Base-by-base conservation (phyloP, 75 land plant genomes). In the Isoetes taiwanensis region DNA sequence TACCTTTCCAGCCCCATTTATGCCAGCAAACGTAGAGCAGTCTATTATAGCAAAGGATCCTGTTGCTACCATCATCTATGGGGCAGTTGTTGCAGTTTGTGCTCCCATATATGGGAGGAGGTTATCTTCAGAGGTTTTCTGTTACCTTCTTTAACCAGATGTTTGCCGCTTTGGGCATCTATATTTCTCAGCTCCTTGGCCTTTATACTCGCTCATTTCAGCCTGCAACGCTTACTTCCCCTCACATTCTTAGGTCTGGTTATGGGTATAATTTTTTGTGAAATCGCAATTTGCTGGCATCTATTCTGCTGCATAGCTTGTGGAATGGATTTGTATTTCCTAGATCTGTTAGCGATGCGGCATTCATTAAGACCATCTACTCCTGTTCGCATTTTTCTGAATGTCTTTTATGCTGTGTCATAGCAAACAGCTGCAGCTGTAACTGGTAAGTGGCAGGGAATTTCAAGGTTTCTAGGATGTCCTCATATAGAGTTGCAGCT, bases 311-410 rank as follows among this genome's bases (percentile, higher is more conserved):
- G 73, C 97, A 91, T 66, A 86, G 97, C 73, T 70, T 91, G 56
- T 91, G 97, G 97, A 91, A 91, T 74, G 86, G 77, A 1, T 91
- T 87, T 81, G 97, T 87, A 0, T n/a, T 91, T 91, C 67, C 57
- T 91, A 50, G 95, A 81, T 68, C 66, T 91, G 21, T 78, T 87
- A n/a, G n/a, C n/a, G n/a, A n/a, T n/a, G n/a, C n/a, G n/a, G n/a
- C n/a, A n/a, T n/a, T n/a, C n/a, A n/a, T n/a, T n/a, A n/a, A n/a
- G n/a, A n/a, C n/a, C n/a, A n/a, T n/a, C n/a, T n/a, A n/a, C n/a
- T n/a, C n/a, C n/a, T n/a, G n/a, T n/a, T n/a, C n/a, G n/a, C n/a
- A n/a, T n/a, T n/a, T n/a, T n/a, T n/a, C n/a, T n/a, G n/a, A n/a
- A n/a, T n/a, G n/a, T n/a, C n/a, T n/a, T n/a, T n/a, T n/a, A n/a